Base-by-base conservation (phyloP, 768 basidiomycete genomes). In the Trametes villosa region DNA sequence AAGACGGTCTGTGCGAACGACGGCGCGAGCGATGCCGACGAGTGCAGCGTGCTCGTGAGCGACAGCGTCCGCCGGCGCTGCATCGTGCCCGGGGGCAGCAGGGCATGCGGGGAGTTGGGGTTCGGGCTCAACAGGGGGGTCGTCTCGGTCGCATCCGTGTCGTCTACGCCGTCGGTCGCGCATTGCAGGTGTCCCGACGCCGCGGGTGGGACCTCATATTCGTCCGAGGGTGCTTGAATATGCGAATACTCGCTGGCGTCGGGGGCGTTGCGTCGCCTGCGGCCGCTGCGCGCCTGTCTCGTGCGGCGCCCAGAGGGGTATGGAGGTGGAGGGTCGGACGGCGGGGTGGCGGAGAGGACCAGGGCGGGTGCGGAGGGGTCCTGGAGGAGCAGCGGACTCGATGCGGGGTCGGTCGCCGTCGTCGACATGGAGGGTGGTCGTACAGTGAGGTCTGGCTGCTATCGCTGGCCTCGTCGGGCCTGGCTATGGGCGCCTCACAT, bases 1-100 rank as follows among this genome's bases (percentile, higher is more conserved):
- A 87, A 68, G 36, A 92, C 73, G 0, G 87, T 91, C 33, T 88
- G 90, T 5, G 84, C 82, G 9, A 92, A 75, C 2, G 87, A 89
- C 6, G 86, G 87, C 2, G 86, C 81, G 13, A 73, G 77, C 3
- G 87, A 89, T 8, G 70, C 60, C 0, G 76, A 73, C 2, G 81
- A 82, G 20, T 72, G 66, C 40, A 78, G 65, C 0, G 83, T 76
- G 73, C 86, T 88, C 0, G 83, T 76, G 59, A 83, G 78, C 2
- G 89, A 91, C 53, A 79, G 68, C 2, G 89, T 81, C 27, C 87
- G 81, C 47, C 78, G 80, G 13, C 88, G 74, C 18, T 59, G 31
- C 50, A 65, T 22, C 15, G 53, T 57, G 15, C 36, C 67, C 58
- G 18, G 64, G 47, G 60, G 57, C 53, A 65, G 67, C 6, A 53